These are phyloP conservation scores for Aureobasidium lini DNA, from an alignment of 2,329 filamentous ascomycete genomes.

Conservation along the genomic window DNA sequence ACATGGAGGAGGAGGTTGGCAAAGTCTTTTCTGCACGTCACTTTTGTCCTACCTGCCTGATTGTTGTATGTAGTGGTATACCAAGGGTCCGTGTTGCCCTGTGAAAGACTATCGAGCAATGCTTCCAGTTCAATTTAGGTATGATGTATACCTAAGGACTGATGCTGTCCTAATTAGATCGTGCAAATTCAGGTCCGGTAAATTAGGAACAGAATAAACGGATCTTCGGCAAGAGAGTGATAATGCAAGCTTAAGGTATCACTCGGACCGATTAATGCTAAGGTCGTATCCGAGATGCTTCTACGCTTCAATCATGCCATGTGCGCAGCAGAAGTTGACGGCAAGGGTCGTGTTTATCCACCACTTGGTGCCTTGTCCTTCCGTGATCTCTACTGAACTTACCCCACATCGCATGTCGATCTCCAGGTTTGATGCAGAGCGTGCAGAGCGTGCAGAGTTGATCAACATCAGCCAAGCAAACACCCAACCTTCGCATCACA, in stretches of 20 bases:
- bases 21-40: neutral
- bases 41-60: neutral
- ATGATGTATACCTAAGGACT: too few species aligned
- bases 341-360: neutral
- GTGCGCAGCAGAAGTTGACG: neutral
- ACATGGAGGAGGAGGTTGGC: neutral
- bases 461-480: neutral
- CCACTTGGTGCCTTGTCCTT: neutral
- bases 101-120: too few species aligned
- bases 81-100: neutral
- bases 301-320: neutral
- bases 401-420: conserved; percentile 8
- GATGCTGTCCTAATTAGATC: too few species aligned
- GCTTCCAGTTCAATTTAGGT: too few species aligned
- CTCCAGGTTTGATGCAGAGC: neutral
- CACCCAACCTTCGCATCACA: too few species aligned
- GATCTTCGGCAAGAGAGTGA: neutral
- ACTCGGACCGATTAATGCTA: neutral
- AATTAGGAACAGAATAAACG: too few species aligned
- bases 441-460: neutral
- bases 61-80: neutral
- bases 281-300: neutral
- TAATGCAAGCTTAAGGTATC: neutral
- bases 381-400: neutral
- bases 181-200: too few species aligned